Evolutionary conservation across 306 rosid genomes (phyloP), one percentile per base, ranked within the genome.

Genomic region (Comarum palustre): DNA sequence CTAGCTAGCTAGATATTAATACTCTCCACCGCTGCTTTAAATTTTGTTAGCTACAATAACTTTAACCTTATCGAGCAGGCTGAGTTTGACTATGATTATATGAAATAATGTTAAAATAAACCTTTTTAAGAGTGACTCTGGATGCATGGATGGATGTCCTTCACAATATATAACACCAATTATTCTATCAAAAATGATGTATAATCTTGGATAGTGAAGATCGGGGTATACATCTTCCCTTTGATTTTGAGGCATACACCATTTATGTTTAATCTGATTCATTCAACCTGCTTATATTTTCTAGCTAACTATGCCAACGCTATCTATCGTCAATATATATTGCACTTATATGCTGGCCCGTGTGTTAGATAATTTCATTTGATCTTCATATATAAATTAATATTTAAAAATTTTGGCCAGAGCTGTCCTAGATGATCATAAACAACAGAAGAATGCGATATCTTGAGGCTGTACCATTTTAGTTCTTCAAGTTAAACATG

Each of bases 1-100:
- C 67, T 60, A 29, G 65, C 66, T 59, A 58, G 63, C 66, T 32
- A 61, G 43, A 61, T 31, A 61, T 19, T 15, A 61, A 32, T 34
- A 61, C 17, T 34, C 15, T 61, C 45, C 67, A 61, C 45, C 67
- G 45, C 67, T 22, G 24, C 24, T 61, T 61, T 31, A 61, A 61
- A 61, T 38, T 60, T 34, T 32, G 67, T 32, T 31, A 61, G 25
- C 67, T 61, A 34, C 67, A 2, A 7, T 2, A 32, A 6, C 2
- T 61, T 61, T 17, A 61, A 17, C 67, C 45, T 9, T 32, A 61
- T 16, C 45, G 25, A 61, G 45, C 45, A 32, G 43, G 43, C 24
- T 19, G 25, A 61, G 6, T 31, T 19, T 61, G 67, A 61, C 10
- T 0, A 61, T 15, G 20, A 61, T 32, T 12, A 34, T 7, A 5